Evolutionary conservation across 2,329 filamentous ascomycete species (phyloP), one percentile per base, ranked within the genome.

Genomic region (Dothideomycetes sp.): DNA sequence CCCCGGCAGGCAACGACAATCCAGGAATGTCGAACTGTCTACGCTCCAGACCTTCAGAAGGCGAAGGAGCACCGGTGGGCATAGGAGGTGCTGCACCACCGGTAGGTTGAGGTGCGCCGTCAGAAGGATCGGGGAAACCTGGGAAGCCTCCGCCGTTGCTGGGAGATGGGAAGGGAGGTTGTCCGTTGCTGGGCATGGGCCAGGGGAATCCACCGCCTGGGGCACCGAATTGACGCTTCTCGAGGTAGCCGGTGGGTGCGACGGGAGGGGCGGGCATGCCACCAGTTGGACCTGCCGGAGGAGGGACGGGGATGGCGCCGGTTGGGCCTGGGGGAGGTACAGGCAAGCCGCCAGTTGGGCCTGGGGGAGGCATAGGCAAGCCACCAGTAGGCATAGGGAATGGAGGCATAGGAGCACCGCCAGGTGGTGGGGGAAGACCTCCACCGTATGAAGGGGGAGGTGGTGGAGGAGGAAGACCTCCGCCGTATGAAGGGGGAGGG

Each of bases 401-500:
- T 12, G 12, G n/a, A n/a, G n/a, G n/a, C n/a, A n/a, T n/a, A n/a
- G n/a, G n/a, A n/a, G n/a, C n/a, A n/a, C n/a, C n/a, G n/a, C n/a
- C n/a, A n/a, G n/a, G n/a, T n/a, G n/a, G n/a, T n/a, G n/a, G n/a
- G n/a, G n/a, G 32, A 34, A 25, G 31, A 18, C 16, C 15, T 24
- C 13, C 12, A 6, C 9, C 25, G 12, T 8, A 17, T 15, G 13
- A 15, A 23, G 12, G 6, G 17, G 16, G 27, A 13, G n/a, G 23
- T 30, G 24, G 40, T 34, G 25, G 41, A 34, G 38, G n/a, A n/a
- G n/a, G 32, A 34, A 25, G 31, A 18, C 16, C 15, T 24, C 13
- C 12, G 5, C 9, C 25, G 12, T 8, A 17, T 15, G 13, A 15
- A 23, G 12, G 6, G 17, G 16, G 27, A 13, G n/a, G 23, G 16